These are phyloP conservation scores for Chamaecyparis obtusa DNA, from an alignment of 75 land plant species.

Conservation along the genomic window DNA sequence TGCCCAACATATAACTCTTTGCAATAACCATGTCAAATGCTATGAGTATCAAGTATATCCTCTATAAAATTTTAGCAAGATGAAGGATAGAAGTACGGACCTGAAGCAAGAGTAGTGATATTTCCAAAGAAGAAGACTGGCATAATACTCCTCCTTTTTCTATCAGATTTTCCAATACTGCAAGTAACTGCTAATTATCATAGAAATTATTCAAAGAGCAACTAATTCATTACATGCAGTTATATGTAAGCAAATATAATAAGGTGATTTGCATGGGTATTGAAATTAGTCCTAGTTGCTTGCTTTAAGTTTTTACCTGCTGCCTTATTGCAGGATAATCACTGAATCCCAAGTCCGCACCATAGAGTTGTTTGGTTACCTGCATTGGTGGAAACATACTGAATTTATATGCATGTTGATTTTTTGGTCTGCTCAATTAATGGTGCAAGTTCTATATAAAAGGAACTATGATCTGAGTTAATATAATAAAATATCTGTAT, in stretches of 20 bases:
- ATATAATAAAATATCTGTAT: too few species aligned
- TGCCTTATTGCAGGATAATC: neutral
- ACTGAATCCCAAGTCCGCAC: neutral
- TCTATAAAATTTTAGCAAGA: neutral
- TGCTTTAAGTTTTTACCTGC: neutral
- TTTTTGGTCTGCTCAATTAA: neutral
- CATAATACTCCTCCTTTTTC: constrained; percentile 19
- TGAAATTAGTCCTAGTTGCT: neutral
- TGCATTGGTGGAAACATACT: neutral
- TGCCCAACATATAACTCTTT: neutral
- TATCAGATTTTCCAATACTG: constrained; percentile 22
- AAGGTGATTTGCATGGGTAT: neutral
- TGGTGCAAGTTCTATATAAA: neutral
- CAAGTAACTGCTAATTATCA: neutral
- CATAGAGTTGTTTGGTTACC: neutral
- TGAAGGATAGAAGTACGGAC: constrained; percentile 14
- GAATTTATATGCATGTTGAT: neutral
- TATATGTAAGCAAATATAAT: neutral
- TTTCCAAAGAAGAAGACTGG: constrained; percentile 10
- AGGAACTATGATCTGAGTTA: neutral
- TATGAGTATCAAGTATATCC: neutral
- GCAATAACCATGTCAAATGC: neutral
- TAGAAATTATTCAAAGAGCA: neutral
- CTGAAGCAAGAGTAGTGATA: neutral
- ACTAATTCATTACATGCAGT: neutral